These are phyloP conservation scores for Colletotrichum sp. DNA, from an alignment of 2,329 filamentous ascomycete species.

Conservation along the genomic window DNA sequence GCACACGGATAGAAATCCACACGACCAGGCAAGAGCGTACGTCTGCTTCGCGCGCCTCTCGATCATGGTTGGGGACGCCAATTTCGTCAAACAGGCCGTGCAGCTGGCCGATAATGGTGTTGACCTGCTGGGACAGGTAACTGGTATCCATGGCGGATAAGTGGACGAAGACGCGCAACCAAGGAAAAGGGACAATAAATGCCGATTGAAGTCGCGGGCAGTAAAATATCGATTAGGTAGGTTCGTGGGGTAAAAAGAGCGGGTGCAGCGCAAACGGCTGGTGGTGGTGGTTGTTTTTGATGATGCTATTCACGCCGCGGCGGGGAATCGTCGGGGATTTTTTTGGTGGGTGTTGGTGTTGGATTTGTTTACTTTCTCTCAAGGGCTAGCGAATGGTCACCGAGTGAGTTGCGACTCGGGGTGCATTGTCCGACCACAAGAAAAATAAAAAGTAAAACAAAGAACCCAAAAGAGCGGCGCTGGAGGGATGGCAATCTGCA, in stretches of 20 bases:
- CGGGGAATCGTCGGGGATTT: neutral
- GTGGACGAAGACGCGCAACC: neutral
- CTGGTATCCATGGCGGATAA: conserved; percentile 78
- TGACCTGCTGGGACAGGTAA: conserved; percentile 94
- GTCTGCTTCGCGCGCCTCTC: conserved; percentile 88
- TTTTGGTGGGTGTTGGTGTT: neutral
- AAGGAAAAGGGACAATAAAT: neutral
- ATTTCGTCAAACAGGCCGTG: conserved; percentile 98
- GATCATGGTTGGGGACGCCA: conserved; percentile 91
- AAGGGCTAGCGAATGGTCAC: conserved; percentile 5
- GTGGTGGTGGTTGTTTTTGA: neutral
- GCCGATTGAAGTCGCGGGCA: neutral
- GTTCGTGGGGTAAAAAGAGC: neutral
- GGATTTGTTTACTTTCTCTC: conserved; percentile 12
- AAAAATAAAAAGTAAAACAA: neutral
- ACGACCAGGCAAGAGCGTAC: conserved; percentile 51
- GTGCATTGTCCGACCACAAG: conserved; percentile 8
- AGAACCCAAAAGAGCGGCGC: neutral
- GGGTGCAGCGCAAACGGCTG: conserved; percentile 15
- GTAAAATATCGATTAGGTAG: neutral
- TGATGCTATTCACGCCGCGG: conserved; percentile 18
- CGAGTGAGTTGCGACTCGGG: neutral
- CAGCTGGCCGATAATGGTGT: conserved; percentile 89
- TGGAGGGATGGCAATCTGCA: neutral
- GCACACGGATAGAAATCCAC: neutral